A percentile compares a stretch with the other conserved stretches of the same genome.
These are phyloP conservation scores for Cytospora chrysosperma DNA, from an alignment of 2,329 filamentous ascomycete genomes.

Conservation along the genomic window DNA sequence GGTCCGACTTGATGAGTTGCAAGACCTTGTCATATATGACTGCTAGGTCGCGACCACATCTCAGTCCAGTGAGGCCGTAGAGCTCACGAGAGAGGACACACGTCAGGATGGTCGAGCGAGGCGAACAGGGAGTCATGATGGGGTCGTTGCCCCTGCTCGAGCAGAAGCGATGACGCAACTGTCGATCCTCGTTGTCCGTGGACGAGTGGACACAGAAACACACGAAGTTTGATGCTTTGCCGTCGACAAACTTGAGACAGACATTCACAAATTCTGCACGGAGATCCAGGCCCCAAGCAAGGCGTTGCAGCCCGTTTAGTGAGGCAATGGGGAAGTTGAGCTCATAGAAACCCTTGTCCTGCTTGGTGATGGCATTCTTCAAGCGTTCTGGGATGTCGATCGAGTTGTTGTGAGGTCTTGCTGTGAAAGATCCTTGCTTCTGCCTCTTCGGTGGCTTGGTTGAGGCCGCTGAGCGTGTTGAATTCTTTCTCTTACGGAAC, in stretches of 20 bases:
- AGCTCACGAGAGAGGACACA: constrained; percentile 2
- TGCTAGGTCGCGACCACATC: not conserved
- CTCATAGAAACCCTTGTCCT: not conserved
- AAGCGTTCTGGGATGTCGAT: not conserved
- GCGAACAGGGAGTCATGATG: not conserved
- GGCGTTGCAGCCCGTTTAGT: not conserved
- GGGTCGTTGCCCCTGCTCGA: not conserved
- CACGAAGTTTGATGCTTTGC: not conserved
- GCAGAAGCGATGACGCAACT: not conserved
- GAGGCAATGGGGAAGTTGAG: constrained; percentile 1
- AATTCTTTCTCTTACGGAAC: not conserved
- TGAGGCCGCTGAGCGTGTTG: not conserved
- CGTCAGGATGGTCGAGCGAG: not conserved
- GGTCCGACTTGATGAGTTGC: not conserved
- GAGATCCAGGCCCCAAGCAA: constrained; percentile 6
- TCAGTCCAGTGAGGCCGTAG: not conserved
- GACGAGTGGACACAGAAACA: not conserved
- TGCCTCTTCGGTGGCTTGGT: not conserved
- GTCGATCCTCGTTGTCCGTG: not conserved
- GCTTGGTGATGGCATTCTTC: not conserved
- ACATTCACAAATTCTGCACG: not conserved
- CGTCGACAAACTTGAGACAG: not conserved
- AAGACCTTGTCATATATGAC: not conserved
- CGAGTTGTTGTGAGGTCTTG: not conserved
- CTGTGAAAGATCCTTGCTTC: not conserved